Conservation (phyloP, 257 asterid genomes). For the Leptodermis oblonga region DNA sequence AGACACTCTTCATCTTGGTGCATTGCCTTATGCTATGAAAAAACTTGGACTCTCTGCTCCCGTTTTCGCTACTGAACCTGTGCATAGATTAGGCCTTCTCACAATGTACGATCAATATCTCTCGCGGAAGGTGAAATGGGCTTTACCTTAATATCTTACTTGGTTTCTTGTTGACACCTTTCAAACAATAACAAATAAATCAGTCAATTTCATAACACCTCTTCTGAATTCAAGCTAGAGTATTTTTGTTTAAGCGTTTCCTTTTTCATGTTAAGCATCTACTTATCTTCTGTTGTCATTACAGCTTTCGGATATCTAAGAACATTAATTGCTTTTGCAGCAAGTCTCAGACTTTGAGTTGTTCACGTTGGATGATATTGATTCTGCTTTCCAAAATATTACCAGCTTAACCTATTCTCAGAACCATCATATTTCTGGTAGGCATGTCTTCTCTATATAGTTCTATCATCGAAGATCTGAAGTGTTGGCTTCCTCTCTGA, state of each 20-base stretch:
- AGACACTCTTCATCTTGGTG: conserved; percentile 96
- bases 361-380: conserved; percentile 93
- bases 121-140: conserved; percentile 79
- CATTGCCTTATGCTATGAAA: conserved; percentile 90
- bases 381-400: conserved; percentile 72
- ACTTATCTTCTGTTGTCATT: not conserved
- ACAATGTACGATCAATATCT: conserved; percentile 94
- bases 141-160: not conserved
- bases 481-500: conserved; percentile 6
- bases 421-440: conserved; percentile 86
- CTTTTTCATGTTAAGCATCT: not conserved
- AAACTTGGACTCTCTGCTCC: conserved; percentile 85
- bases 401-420: conserved; percentile 93
- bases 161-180: not conserved
- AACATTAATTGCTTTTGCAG: conserved; percentile 43
- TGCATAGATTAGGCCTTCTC: conserved; percentile 82
- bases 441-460: conserved; percentile 23
- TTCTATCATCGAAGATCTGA: conserved; percentile 1
- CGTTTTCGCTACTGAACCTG: conserved; percentile 92
- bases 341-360: conserved; percentile 93
- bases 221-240: not conserved
- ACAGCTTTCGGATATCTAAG: conserved; percentile 17
- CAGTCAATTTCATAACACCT: not conserved
- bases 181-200: not conserved
- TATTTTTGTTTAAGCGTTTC: too few relatives aligned